Evolutionary conservation across 768 basidiomycete species (phyloP), one percentile per base, ranked within the genome.

Genomic region (Cystobasidium ongulense): DNA sequence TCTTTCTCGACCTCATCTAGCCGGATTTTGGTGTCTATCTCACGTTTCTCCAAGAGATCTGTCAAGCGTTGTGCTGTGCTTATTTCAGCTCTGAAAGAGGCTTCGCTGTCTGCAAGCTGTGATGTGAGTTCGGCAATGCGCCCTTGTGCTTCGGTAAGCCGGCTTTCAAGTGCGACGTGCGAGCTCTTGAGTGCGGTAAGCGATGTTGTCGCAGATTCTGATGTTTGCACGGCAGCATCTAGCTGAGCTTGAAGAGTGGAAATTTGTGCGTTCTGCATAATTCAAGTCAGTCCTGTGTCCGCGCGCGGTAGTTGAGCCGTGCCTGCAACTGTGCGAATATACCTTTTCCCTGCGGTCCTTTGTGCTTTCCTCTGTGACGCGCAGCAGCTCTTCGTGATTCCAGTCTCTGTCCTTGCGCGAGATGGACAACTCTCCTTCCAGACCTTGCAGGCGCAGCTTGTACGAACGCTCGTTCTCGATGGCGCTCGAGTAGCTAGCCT

Each of bases 371-470:
- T 92, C 90, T 4, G 88, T 86, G 80, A 91, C 89, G 71, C 85
- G 80, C 1, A 83, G 82, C 64, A 93, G 85, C 77, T 93, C 90
- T 21, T 83, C 80, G 76, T 86, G 87, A 27, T 86, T 83, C 59
- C 90, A 89, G 71, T 90, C 86, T 18, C 86, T 86, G 81, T 96
- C 92, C 0, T 86, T 84, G 80, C 89, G 87, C 2, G 90, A 84
- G 2, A 92, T 86, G 74, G 88, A 81, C 7, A 94, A 83, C 81
- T 94, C 91, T 81, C 93, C 91, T 3, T 87, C 84, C 17, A 91
- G 84, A 0, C 91, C 87, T 73, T 93, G 89, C 74, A 93, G 81
- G 81, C 90, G 92, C 85, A 93, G 95, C 89, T 94, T 80, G 11
- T 61, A 36, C 1, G 35, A 35, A 10, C 74, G 52, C 27, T 75